Evolutionary conservation across 2,329 filamentous ascomycete genomes (phyloP), one percentile per base, ranked within the genome.

Genomic region (Drechslerella coelobrocha): DNA sequence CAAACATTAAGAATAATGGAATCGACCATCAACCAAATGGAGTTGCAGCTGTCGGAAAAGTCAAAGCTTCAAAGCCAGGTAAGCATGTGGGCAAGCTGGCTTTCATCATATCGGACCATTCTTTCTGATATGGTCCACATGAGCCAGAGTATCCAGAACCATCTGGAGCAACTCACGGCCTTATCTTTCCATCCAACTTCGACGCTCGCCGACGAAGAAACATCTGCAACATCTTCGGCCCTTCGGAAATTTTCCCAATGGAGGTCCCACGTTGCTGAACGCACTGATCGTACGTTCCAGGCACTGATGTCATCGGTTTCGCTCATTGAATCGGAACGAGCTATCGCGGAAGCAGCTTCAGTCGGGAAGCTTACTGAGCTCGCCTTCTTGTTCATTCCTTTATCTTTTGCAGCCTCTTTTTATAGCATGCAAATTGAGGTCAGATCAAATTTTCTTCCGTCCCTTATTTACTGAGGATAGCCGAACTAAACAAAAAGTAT

Each of bases 351-450:
- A 63, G 77, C 77, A 5, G 75, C 77, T 24, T 74, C 72, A 17
- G 74, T 79, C 24, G 76, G 71, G 2, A 78, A 78, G 50, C 74
- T 82, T 2, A 82, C 81, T 0, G 78, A 80, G 34, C 76, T 82
- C 0, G 81, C 81, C 0, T 82, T 82, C 60, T 76, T 82, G 57
- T 82, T 81, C 48, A 78, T 82, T 8, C 81, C 81, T 0, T 60
- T 82, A 0, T 78, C 78, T 0, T 81, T 82, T 51, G 76, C 80
- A 39, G 77, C 81, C 0, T 77, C 78, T 1, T 29, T 81, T 2
- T 82, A 82, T 65, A 78, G 79, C 1, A 82, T 82, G 81, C 78
- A 82, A 39, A 75, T 82, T 14, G 45, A 51, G 17, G 69, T 71
- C 57, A 29, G 27, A 27, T 27, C 19, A 52, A 24, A 27, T 29